A percentile compares a stretch with the other conserved stretches of the same genome.
phyloP scores from a whole-genome alignment of 2,329 filamentous ascomycete genomes.

The Colletotrichum camelliae region DNA sequence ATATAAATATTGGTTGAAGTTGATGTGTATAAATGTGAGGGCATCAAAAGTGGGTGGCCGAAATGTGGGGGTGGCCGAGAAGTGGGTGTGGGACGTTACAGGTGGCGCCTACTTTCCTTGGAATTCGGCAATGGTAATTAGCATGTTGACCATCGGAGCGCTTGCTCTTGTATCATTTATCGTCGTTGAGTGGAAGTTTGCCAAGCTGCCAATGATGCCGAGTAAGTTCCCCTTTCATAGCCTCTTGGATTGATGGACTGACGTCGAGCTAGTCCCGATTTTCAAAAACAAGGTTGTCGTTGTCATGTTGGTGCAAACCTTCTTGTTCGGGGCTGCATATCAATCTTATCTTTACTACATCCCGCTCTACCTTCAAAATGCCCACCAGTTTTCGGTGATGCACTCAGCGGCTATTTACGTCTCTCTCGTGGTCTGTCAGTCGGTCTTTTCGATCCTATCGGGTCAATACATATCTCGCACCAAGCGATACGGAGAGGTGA shows the following conservation, averaged over 20 bases:
- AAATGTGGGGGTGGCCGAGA: too few species aligned
- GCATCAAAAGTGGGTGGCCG: too few species aligned
- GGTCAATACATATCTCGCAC: constrained; percentile 63
- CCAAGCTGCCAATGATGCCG: constrained; percentile 32
- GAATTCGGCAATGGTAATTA: constrained; percentile 30
- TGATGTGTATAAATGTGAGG: too few species aligned
- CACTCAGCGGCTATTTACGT: constrained; percentile 58
- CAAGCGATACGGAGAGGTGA: constrained; percentile 64
- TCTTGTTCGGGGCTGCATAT: constrained; percentile 65
- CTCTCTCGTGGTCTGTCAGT: constrained; percentile 54
- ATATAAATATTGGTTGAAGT: too few species aligned
- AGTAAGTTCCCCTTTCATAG: not conserved
- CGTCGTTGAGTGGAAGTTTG: constrained; percentile 31
- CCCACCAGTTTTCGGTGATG: constrained; percentile 34
- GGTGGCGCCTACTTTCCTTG: constrained; percentile 31
- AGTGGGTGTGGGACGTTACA: too few species aligned
- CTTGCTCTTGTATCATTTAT: constrained; percentile 26
- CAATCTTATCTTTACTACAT: constrained; percentile 66
- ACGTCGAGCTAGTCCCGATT: constrained; percentile 45
- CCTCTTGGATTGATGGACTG: fast-evolving
- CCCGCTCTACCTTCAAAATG: constrained; percentile 67
- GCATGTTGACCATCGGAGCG: constrained; percentile 25
- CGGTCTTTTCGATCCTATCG: constrained; percentile 48
- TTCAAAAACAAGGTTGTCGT: constrained; percentile 59
- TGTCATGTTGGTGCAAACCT: constrained; percentile 61